phyloP scores from a whole-genome alignment of 2,329 filamentous ascomycete genomes.

The Fusarium robinianum region DNA sequence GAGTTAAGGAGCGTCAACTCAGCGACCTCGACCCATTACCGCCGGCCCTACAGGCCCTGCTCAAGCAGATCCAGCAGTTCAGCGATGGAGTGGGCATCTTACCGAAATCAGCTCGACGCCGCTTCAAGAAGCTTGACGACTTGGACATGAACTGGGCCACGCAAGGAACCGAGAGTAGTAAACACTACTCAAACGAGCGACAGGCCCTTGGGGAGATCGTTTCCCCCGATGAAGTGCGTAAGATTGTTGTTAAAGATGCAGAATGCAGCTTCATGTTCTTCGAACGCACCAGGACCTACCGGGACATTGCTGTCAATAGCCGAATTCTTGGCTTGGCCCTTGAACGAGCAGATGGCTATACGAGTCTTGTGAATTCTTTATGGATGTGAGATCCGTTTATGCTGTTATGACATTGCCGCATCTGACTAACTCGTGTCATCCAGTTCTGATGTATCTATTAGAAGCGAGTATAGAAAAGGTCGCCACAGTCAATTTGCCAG shows the following conservation, averaged over 20 bases:
- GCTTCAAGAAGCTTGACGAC: background rate
- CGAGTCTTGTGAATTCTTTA: background rate
- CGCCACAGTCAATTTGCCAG: too few relatives aligned
- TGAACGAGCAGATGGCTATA: background rate
- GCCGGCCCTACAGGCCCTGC: background rate
- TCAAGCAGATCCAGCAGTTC: background rate
- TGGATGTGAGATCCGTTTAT: background rate
- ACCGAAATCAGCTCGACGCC: background rate
- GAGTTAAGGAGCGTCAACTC: background rate
- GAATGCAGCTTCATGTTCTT: background rate
- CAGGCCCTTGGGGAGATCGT: background rate
- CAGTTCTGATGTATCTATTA: background rate
- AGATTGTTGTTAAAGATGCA: background rate
- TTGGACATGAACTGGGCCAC: background rate
- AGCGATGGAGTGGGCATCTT: background rate
- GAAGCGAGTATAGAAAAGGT: background rate
- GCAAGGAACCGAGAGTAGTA: background rate
- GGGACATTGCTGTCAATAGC: background rate
- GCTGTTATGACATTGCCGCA: background rate
- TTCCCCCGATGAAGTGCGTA: background rate
- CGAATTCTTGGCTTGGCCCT: background rate
- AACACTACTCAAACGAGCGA: slow-evolving; percentile 2
- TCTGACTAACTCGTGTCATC: background rate
- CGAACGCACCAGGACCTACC: background rate
- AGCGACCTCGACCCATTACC: background rate